Evolutionary conservation across 2,329 filamentous ascomycete species (phyloP).

Genomic region (Onygenales sp.): DNA sequence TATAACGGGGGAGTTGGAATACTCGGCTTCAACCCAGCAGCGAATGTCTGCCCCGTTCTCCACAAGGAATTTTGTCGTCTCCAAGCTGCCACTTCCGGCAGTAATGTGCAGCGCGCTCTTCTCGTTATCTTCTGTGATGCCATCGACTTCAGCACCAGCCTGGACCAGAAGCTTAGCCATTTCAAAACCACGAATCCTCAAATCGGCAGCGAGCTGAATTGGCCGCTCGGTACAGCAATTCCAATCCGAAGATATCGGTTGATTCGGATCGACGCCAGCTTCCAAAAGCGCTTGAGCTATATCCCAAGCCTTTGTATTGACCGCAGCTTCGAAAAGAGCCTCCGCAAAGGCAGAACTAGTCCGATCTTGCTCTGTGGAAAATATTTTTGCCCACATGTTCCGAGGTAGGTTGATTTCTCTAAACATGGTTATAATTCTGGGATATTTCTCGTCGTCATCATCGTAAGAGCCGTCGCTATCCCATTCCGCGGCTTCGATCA

Average conservation of each 20-base stretch:
- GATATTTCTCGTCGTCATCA: background rate
- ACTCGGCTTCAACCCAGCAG: background rate
- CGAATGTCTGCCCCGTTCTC: conserved; percentile 11
- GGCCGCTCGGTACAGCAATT: background rate
- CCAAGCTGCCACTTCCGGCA: conserved; percentile 8
- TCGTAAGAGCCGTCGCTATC: background rate
- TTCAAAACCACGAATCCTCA: background rate
- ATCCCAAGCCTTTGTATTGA: background rate
- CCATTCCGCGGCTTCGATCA: background rate
- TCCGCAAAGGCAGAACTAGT: background rate
- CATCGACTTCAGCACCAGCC: background rate
- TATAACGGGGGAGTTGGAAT: background rate
- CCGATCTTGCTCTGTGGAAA: background rate
- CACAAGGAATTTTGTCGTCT: conserved; percentile 13
- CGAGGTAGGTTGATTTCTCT: background rate
- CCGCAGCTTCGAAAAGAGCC: background rate
- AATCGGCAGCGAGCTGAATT: background rate
- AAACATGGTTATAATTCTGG: background rate
- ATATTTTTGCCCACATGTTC: background rate
- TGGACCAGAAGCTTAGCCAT: background rate
- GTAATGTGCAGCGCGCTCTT: conserved; percentile 2
- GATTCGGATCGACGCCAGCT: background rate
- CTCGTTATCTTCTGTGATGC: background rate
- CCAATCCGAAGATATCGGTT: background rate
- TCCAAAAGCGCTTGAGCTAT: background rate